Evolutionary conservation across 495 filamentous ascomycete genomes (phyloP).

Genomic region (Lindgomyces ingoldianus): DNA sequence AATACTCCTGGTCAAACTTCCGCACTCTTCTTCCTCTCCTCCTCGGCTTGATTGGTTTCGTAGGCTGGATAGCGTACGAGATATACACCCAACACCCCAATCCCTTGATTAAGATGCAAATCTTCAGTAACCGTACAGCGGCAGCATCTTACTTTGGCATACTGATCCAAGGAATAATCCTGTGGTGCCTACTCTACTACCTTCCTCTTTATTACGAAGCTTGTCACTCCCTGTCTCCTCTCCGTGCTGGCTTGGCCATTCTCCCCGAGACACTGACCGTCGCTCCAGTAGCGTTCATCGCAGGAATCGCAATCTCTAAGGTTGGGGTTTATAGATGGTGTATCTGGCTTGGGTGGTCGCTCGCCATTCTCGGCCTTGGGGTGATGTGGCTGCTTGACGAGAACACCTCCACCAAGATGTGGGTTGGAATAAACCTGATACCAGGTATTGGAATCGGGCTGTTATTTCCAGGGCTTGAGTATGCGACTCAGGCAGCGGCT

Average conservation of each 20-base stretch:
- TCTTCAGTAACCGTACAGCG: not conserved
- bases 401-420: slow-evolving; percentile 45
- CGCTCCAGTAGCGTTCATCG: slow-evolving; percentile 42
- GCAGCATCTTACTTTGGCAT: not conserved
- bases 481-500: slow-evolving; percentile 54
- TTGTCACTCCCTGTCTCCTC: not conserved
- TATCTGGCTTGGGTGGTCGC: slow-evolving; percentile 54
- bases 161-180: not conserved
- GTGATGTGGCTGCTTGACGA: slow-evolving; percentile 50
- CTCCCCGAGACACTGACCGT: slow-evolving; percentile 52
- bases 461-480: slow-evolving; percentile 51
- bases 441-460: slow-evolving; percentile 52
- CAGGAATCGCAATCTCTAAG: slow-evolving; percentile 47
- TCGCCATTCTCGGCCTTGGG: slow-evolving; percentile 51
- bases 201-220: not conserved
- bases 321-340: slow-evolving; percentile 47
- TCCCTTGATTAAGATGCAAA: not conserved
- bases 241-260: not conserved
- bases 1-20: slow-evolving; percentile 52
- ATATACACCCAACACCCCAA: not conserved
- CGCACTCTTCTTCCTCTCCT: slow-evolving; percentile 46
- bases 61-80: slow-evolving; percentile 2
- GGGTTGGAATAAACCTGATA: slow-evolving; percentile 51
- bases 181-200: not conserved
- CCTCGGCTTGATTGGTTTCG: slow-evolving; percentile 26